A percentile compares a stretch with the other conserved stretches of the same genome.
Evolutionary conservation across 176 grass and related monocot genomes (phyloP).

Genomic region (Oropetium thomaeum): DNA sequence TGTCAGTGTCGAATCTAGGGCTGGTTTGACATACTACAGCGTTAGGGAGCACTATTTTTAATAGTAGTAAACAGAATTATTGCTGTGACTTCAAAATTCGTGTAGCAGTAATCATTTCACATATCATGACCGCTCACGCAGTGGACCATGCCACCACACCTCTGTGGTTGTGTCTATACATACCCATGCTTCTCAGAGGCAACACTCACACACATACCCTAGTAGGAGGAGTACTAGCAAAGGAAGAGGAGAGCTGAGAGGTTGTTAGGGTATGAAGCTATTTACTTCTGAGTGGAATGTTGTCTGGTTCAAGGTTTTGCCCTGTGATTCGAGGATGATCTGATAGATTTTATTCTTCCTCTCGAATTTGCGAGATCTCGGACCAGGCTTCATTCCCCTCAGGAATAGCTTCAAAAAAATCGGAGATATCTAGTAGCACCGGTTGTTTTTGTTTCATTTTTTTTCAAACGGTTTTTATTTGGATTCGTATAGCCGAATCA

Average conservation of each 20-base stretch:
- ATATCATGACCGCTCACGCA: conserved; percentile 66
- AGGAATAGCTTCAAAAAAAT: conserved; percentile 59
- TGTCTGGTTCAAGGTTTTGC: conserved; percentile 86
- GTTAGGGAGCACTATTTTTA: no score
- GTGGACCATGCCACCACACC: conserved; percentile 16
- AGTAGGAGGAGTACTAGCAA: conserved; percentile 26
- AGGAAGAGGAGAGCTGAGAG: not conserved
- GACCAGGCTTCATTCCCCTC: conserved; percentile 99
- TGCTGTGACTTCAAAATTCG: conserved; percentile 31
- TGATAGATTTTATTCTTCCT: not conserved
- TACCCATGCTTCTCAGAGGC: conserved; percentile 37
- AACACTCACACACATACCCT: conserved; percentile 41
- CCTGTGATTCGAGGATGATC: conserved; percentile 25
- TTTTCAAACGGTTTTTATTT: not conserved
- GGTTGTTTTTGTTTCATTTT: not conserved
- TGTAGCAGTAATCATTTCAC: conserved; percentile 70
- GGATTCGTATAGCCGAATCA: not conserved
- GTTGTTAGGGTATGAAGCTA: conserved; percentile 49
- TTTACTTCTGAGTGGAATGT: conserved; percentile 90
- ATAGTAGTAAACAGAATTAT: no score
- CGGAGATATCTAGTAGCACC: no score
- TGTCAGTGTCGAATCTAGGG: not conserved
- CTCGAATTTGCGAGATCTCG: conserved; percentile 49
- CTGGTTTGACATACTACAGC: not conserved
- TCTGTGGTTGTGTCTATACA: conserved; percentile 48